These are phyloP conservation scores for Rhodotorula sp. DNA, from an alignment of 1,284 basidiomycete genomes.

Conservation along the genomic window DNA sequence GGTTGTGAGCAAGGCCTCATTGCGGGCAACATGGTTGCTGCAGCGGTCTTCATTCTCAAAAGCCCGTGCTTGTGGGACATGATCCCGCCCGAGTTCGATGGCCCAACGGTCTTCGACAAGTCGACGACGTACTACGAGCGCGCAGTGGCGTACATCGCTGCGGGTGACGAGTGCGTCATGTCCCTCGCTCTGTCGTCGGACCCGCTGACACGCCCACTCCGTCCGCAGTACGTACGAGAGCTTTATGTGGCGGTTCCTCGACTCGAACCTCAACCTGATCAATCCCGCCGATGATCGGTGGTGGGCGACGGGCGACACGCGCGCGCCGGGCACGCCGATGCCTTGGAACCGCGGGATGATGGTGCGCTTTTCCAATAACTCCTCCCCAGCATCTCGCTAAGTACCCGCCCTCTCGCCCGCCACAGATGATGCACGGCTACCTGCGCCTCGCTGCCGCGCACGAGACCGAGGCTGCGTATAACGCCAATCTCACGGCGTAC, in stretches of 20 bases:
- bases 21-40: constrained; percentile 22
- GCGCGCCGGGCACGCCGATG: constrained; percentile 9
- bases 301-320: constrained; percentile 21
- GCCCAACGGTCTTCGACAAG: constrained; percentile 23
- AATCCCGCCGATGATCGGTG: constrained; percentile 30
- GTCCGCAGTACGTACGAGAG: constrained; percentile 23
- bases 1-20: constrained; percentile 35
- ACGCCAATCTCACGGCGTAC: neutral
- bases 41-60: constrained; percentile 33
- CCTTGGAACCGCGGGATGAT: constrained; percentile 36
- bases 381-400: neutral
- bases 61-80: constrained; percentile 32
- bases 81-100: constrained; percentile 15
- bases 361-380: neutral
- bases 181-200: no score
- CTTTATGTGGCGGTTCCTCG: constrained; percentile 33
- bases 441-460: constrained; percentile 31
- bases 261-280: constrained; percentile 24
- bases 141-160: constrained; percentile 23
- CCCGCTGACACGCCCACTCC: neutral
- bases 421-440: constrained; percentile 26
- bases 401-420: no score
- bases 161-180: constrained; percentile 21
- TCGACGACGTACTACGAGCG: constrained; percentile 28
- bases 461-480: constrained; percentile 20